Evolutionary conservation across 2,329 filamentous ascomycete genomes (phyloP).

Genomic region (Cladosporium sp.): DNA sequence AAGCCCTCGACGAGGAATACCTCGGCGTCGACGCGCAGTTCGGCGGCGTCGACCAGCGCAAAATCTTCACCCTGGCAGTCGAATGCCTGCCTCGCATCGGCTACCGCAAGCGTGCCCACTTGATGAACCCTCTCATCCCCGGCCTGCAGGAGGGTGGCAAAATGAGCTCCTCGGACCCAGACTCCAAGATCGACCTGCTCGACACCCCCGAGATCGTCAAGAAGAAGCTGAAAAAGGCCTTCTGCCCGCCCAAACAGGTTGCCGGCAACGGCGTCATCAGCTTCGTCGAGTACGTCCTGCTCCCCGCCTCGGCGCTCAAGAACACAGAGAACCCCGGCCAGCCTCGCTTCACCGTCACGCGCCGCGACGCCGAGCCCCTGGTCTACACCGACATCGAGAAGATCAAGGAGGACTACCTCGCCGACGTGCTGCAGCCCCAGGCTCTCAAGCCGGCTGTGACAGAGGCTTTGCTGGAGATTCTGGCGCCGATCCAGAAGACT

Average conservation of each 20-base stretch:
- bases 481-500: conserved; percentile 71
- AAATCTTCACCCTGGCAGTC: conserved; percentile 80
- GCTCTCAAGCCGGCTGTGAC: conserved; percentile 80
- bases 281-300: conserved; percentile 81
- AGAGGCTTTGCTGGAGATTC: conserved; percentile 65
- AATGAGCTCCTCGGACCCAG: conserved; percentile 67
- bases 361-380: conserved; percentile 66
- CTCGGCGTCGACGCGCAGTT: conserved; percentile 85
- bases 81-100: conserved; percentile 82
- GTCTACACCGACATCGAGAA: conserved; percentile 73
- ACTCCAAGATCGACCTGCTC: conserved; percentile 91
- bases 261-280: conserved; percentile 84
- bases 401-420: conserved; percentile 74
- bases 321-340: conserved; percentile 36
- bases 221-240: conserved; percentile 83
- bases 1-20: conserved; percentile 87
- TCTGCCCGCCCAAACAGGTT: conserved; percentile 67
- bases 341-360: conserved; percentile 62
- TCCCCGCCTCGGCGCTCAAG: conserved; percentile 68
- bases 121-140: conserved; percentile 86
- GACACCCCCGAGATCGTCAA: conserved; percentile 69
- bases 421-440: conserved; percentile 69
- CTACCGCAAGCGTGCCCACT: conserved; percentile 70
- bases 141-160: conserved; percentile 73
- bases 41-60: conserved; percentile 78